Percentiles rank a stretch among this genome's conserved stretches.
Evolutionary conservation across 768 basidiomycete genomes (phyloP).

Genomic region (Cubamyces sp.): DNA sequence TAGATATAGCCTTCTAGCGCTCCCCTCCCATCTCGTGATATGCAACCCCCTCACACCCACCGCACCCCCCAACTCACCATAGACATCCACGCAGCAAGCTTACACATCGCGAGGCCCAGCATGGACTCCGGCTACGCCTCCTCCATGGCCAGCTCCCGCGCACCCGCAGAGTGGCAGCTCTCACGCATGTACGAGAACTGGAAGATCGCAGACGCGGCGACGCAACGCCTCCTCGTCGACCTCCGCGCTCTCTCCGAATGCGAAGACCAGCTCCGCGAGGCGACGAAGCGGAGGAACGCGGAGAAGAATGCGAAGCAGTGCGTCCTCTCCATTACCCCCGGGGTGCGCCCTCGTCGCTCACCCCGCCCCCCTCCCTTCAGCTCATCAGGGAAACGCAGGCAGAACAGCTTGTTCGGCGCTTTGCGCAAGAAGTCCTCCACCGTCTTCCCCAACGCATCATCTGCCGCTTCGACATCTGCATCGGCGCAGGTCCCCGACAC

Average conservation of each 20-base stretch:
- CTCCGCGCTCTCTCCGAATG: slow-evolving; percentile 18
- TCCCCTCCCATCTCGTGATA: not conserved
- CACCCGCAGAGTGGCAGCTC: slow-evolving; percentile 20
- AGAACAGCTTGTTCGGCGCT: slow-evolving; percentile 2
- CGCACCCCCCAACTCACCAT: slow-evolving; percentile 4
- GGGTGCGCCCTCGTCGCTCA: not conserved
- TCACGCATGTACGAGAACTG: slow-evolving; percentile 24
- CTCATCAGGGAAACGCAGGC: slow-evolving; percentile 15
- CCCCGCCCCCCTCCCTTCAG: not conserved
- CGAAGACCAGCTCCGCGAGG: slow-evolving; percentile 15
- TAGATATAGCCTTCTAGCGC: slow-evolving; percentile 5
- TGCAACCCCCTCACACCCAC: slow-evolving; percentile 5
- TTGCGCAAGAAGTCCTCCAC: slow-evolving; percentile 7
- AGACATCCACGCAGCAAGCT: not conserved
- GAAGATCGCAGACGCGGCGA: slow-evolving; percentile 29
- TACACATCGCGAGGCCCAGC: slow-evolving; percentile 9
- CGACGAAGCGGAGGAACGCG: slow-evolving; percentile 7
- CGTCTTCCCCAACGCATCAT: not conserved
- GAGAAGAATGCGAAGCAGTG: slow-evolving; percentile 11
- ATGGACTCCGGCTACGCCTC: slow-evolving; percentile 24
- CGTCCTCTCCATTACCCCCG: not conserved
- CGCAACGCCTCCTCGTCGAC: slow-evolving; percentile 22
- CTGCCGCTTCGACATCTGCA: not conserved
- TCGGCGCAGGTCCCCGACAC: not conserved
- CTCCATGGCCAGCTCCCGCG: slow-evolving; percentile 10